Percentiles rank a stretch among this genome's conserved stretches.
Evolutionary conservation across 179 eudicot genomes (phyloP).

Genomic region (Drosera spatulata): DNA sequence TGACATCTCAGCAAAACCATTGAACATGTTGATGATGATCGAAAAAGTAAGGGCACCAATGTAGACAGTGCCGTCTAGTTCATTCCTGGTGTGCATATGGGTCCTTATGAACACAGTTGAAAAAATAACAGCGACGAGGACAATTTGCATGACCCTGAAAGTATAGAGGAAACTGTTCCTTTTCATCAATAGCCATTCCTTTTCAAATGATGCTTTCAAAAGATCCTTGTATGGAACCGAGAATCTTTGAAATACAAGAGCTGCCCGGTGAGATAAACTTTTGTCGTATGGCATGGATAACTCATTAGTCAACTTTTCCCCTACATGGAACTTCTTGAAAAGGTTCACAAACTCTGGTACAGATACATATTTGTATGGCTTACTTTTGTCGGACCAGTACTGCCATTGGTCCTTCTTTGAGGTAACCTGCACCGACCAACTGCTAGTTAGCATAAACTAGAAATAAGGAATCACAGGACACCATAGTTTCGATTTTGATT

Average conservation of each 20-base stretch:
- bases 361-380: slow-evolving; percentile 50
- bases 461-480: no score
- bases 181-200: slow-evolving; percentile 73
- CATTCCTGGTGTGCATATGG: slow-evolving; percentile 49
- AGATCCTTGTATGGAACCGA: slow-evolving; percentile 60
- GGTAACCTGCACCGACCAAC: slow-evolving; percentile 13
- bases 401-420: slow-evolving; percentile 40
- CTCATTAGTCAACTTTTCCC: slow-evolving; percentile 63
- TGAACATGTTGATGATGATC: slow-evolving; percentile 73
- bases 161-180: slow-evolving; percentile 80
- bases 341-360: slow-evolving; percentile 49
- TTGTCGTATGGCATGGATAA: slow-evolving; percentile 68
- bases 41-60: slow-evolving; percentile 75
- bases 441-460: slow-evolving; percentile 62
- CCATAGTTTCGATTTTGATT: no score
- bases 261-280: slow-evolving; percentile 51
- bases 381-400: slow-evolving; percentile 60
- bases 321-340: slow-evolving; percentile 76
- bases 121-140: slow-evolving; percentile 62
- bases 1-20: slow-evolving; percentile 81
- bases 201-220: slow-evolving; percentile 69
- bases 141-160: slow-evolving; percentile 74
- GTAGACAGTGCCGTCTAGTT: slow-evolving; percentile 59
- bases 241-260: slow-evolving; percentile 46
- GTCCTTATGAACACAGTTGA: slow-evolving; percentile 73